phyloP scores from a whole-genome alignment of 2,329 filamentous ascomycete genomes.

The Penicillium glabrum region DNA sequence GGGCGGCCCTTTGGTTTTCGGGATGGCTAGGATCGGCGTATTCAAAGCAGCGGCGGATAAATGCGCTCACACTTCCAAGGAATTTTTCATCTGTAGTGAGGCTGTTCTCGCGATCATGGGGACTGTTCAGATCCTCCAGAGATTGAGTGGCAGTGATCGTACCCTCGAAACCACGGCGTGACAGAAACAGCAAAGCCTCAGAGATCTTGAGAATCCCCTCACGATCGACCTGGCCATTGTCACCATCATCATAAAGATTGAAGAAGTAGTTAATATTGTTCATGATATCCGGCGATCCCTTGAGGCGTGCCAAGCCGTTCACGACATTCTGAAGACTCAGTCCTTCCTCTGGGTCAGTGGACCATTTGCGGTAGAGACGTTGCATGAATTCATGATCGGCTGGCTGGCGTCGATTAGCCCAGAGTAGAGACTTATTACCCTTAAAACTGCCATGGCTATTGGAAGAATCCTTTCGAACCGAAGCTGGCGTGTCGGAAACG shows the following conservation, averaged over 20 bases:
- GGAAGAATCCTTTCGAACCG: conserved; percentile 51
- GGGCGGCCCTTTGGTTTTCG: conserved; percentile 50
- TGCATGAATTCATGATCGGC: conserved; percentile 94
- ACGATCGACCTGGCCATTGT: conserved; percentile 86
- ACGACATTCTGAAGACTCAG: conserved; percentile 91
- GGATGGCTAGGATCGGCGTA: conserved; percentile 92
- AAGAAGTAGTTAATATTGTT: conserved; percentile 97
- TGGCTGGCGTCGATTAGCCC: conserved; percentile 64
- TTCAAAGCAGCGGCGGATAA: conserved; percentile 94
- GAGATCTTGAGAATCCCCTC: conserved; percentile 95
- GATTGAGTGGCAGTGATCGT: conserved; percentile 66
- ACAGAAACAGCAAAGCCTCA: conserved; percentile 89
- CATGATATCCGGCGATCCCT: conserved; percentile 95
- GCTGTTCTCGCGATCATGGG: conserved; percentile 42
- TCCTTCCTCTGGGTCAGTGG: conserved; percentile 71
- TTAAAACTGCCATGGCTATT: conserved; percentile 56
- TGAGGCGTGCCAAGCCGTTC: conserved; percentile 83
- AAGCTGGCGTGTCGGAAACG: conserved; percentile 76
- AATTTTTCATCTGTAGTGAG: conserved; percentile 80
- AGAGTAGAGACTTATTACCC: conserved; percentile 49
- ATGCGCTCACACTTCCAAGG: conserved; percentile 87
- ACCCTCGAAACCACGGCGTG: conserved; percentile 80
- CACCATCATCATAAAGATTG: conserved; percentile 90
- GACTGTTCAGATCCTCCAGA: conserved; percentile 51
- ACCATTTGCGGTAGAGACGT: conserved; percentile 85